phyloP scores from a whole-genome alignment of 306 rosid genomes.

The Morella rubra region DNA sequence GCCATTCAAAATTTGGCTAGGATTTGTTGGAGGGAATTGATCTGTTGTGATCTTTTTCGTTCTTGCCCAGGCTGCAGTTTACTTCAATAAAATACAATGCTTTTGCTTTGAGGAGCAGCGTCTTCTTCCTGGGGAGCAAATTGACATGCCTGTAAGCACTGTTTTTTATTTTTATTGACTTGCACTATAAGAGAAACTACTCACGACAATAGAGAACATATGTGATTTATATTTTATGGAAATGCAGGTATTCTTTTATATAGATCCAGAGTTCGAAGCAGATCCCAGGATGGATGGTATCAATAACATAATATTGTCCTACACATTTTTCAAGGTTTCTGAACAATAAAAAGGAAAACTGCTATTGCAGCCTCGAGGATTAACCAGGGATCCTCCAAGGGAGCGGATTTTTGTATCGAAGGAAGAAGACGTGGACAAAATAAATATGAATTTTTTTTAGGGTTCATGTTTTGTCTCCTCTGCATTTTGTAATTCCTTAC shows the following conservation, averaged over 20 bases:
- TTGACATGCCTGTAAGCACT: constrained; percentile 90
- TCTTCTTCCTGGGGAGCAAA: constrained; percentile 93
- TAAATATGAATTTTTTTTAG: background rate
- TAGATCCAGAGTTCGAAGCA: constrained; percentile 89
- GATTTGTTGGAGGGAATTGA: background rate
- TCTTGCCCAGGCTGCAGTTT: constrained; percentile 63
- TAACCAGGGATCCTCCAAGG: background rate
- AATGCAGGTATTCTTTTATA: constrained; percentile 87
- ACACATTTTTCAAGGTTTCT: constrained; percentile 92
- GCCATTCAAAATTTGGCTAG: background rate
- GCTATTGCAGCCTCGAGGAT: background rate
- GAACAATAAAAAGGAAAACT: constrained; percentile 48
- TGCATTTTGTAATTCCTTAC: background rate
- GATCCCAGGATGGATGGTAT: constrained; percentile 91
- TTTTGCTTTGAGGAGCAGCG: constrained; percentile 97
- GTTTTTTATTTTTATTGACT: background rate
- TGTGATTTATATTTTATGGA: constrained; percentile 14
- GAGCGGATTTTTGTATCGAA: background rate
- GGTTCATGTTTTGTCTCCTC: background rate
- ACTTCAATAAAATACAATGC: constrained; percentile 96
- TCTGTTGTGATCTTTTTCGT: too few species aligned
- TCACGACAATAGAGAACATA: background rate
- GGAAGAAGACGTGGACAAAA: background rate
- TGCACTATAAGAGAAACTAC: background rate
- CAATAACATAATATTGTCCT: constrained; percentile 77